phyloP scores from a whole-genome alignment of 2,329 filamentous ascomycete genomes.

The Apiospora malaysiana region DNA sequence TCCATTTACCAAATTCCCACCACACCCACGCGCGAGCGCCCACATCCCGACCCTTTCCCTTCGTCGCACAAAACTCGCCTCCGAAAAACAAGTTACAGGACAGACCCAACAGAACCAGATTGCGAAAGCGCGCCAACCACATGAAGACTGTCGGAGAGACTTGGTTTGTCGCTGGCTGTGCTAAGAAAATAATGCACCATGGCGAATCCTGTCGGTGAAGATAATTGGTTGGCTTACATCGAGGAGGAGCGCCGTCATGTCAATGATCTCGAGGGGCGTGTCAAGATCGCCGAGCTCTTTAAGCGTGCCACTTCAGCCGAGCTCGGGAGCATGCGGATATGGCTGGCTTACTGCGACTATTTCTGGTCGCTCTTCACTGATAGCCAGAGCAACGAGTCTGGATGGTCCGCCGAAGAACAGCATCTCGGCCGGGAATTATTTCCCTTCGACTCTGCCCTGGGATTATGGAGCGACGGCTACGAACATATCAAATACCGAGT shows the following conservation, averaged over 20 bases:
- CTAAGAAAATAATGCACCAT: slow-evolving; percentile 40
- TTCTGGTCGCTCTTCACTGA: slow-evolving; percentile 74
- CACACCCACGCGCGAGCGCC: slow-evolving; percentile 5
- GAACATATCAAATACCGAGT: slow-evolving; percentile 76
- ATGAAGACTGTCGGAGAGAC: slow-evolving; percentile 9
- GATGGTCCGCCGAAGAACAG: slow-evolving; percentile 72
- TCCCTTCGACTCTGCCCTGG: slow-evolving; percentile 68
- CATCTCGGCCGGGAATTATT: slow-evolving; percentile 74
- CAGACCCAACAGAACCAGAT: background rate
- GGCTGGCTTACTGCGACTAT: slow-evolving; percentile 80
- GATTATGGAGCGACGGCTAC: slow-evolving; percentile 75
- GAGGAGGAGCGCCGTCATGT: slow-evolving; percentile 71
- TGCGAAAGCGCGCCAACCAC: slow-evolving; percentile 14
- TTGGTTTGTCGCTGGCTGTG: slow-evolving; percentile 11
- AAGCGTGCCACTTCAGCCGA: slow-evolving; percentile 73
- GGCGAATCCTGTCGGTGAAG: slow-evolving; percentile 72
- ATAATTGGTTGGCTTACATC: slow-evolving; percentile 78
- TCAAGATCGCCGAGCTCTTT: slow-evolving; percentile 74
- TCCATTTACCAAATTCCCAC: background rate
- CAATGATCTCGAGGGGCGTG: slow-evolving; percentile 68
- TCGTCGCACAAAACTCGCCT: background rate
- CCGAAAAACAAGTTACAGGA: background rate
- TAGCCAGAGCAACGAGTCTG: slow-evolving; percentile 61
- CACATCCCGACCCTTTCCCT: background rate
- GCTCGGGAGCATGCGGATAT: slow-evolving; percentile 74